Conservation (phyloP, 2,329 filamentous ascomycete genomes). For the Zalaria obscura region DNA sequence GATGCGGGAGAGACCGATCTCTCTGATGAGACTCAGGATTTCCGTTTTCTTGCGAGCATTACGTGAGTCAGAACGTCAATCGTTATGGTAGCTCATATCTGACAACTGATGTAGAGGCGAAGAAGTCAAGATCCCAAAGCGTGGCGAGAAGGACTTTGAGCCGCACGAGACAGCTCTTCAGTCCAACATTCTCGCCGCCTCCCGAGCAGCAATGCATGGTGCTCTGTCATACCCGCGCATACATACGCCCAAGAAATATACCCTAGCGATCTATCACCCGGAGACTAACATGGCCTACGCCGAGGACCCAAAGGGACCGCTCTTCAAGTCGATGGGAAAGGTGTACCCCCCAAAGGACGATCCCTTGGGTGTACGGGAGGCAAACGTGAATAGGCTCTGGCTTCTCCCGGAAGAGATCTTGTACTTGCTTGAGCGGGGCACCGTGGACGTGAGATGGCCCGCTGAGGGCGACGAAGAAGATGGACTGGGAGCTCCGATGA, state of each 20-base stretch:
- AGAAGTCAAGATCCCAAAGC: conserved; percentile 55
- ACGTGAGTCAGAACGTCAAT: conserved; percentile 21
- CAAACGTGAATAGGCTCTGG: conserved; percentile 42
- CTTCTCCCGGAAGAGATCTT: conserved; percentile 83
- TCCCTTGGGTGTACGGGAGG: conserved; percentile 15
- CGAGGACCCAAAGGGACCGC: conserved; percentile 56
- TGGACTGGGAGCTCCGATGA: conserved; percentile 64
- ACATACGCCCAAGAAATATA: conserved; percentile 52
- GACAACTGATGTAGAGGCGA: conserved; percentile 11
- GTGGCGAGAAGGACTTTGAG: conserved; percentile 96
- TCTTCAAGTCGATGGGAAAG: conserved; percentile 64
- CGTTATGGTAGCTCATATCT: not conserved
- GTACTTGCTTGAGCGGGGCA: conserved; percentile 78
- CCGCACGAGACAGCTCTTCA: conserved; percentile 78
- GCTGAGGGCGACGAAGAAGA: conserved; percentile 27
- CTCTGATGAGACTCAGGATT: conserved; percentile 76
- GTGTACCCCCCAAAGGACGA: conserved; percentile 41
- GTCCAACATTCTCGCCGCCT: conserved; percentile 61
- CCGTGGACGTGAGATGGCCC: conserved; percentile 77
- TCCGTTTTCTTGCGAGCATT: conserved; percentile 53
- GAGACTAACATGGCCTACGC: conserved; percentile 46
- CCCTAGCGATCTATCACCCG: conserved; percentile 62
- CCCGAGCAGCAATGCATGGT: conserved; percentile 76
- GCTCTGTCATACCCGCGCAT: conserved; percentile 65
- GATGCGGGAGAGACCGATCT: conserved; percentile 58